Conservation (phyloP, 129 eudicot genomes). For the Tagetes erecta region DNA sequence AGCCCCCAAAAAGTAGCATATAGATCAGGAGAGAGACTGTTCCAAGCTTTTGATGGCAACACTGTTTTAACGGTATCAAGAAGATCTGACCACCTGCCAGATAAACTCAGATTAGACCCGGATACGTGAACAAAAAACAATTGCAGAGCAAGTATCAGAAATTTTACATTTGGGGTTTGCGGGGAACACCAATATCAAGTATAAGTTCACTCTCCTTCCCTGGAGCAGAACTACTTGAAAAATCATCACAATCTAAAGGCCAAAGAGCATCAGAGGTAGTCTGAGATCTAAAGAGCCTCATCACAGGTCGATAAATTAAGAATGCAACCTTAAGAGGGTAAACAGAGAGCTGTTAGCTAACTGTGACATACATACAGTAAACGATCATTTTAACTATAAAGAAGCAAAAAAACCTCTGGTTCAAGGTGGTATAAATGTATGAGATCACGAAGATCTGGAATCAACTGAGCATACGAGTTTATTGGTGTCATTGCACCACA, state of each 20-base stretch:
- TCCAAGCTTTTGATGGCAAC: slow-evolving; percentile 98
- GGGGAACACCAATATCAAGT: slow-evolving; percentile 77
- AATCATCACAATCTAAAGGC: slow-evolving; percentile 71
- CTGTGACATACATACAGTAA: neutral
- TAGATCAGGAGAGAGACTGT: slow-evolving; percentile 95
- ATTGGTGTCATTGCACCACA: slow-evolving; percentile 78
- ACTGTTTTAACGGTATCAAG: slow-evolving; percentile 78
- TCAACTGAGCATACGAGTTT: slow-evolving; percentile 73
- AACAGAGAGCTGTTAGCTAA: neutral
- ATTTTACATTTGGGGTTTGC: slow-evolving; percentile 61
- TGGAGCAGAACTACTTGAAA: slow-evolving; percentile 22
- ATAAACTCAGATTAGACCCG: slow-evolving; percentile 14
- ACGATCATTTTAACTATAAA: neutral
- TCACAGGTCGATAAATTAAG: slow-evolving; percentile 90
- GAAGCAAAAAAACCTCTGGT: slow-evolving; percentile 71
- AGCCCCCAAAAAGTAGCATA: slow-evolving; percentile 99
- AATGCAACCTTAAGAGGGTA: slow-evolving; percentile 70
- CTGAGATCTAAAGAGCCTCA: slow-evolving; percentile 92
- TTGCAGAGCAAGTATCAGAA: slow-evolving; percentile 5
- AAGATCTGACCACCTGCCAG: slow-evolving; percentile 91
- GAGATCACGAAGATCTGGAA: slow-evolving; percentile 90
- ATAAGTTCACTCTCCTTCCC: slow-evolving; percentile 60
- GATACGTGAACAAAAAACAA: neutral
- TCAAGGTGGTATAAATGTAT: slow-evolving; percentile 93
- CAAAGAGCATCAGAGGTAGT: slow-evolving; percentile 58